Evolutionary conservation across 257 asterid species (phyloP).

Genomic region (Solanum infundibuliforme): DNA sequence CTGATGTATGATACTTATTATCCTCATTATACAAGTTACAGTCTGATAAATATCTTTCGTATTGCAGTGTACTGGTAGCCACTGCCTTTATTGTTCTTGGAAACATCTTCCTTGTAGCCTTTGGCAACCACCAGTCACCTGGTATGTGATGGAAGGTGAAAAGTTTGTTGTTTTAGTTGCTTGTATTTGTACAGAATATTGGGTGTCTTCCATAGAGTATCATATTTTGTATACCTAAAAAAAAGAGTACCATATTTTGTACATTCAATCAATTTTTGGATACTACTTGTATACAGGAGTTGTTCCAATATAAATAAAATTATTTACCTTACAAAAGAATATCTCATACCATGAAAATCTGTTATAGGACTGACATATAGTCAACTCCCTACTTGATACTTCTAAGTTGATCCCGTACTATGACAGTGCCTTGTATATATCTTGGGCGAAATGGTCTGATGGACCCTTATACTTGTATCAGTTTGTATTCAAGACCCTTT

Average conservation of each 20-base stretch:
- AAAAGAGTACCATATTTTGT: neutral
- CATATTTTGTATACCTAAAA: neutral
- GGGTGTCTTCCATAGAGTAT: neutral
- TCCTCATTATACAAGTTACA: neutral
- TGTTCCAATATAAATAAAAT: neutral
- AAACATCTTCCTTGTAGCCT: conserved; percentile 93
- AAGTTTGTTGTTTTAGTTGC: neutral
- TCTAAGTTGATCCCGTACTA: neutral
- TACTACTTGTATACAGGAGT: neutral
- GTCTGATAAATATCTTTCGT: conserved; percentile 7
- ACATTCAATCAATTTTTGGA: neutral
- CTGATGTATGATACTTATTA: neutral
- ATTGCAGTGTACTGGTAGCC: conserved; percentile 73
- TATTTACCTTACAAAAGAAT: neutral
- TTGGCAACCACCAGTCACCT: conserved; percentile 98
- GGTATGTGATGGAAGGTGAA: conserved; percentile 39
- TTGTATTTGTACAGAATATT: neutral
- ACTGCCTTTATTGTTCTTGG: conserved; percentile 95
- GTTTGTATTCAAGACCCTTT: too few species aligned
- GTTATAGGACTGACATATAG: neutral
- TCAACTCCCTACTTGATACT: neutral
- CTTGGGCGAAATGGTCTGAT: neutral
- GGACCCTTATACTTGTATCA: too few species aligned
- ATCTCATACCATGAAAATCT: neutral
- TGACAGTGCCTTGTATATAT: neutral